These are phyloP conservation scores for Onygena corvina DNA, from an alignment of 2,329 filamentous ascomycete species.

Conservation along the genomic window DNA sequence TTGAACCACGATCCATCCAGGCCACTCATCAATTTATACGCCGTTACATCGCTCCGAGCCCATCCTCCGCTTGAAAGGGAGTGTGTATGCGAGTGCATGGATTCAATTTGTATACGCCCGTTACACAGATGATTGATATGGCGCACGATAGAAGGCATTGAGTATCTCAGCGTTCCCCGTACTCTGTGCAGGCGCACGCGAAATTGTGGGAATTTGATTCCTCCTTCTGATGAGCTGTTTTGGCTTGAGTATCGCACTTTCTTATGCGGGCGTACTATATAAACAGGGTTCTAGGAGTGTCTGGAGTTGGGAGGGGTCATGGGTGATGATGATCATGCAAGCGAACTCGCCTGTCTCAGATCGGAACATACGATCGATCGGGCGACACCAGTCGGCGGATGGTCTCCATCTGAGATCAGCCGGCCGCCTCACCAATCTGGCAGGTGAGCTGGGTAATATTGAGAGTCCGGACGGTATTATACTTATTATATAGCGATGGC, in stretches of 20 bases:
- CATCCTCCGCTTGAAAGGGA: background rate
- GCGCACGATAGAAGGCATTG: background rate
- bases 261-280: background rate
- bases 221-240: too few species aligned
- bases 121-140: conserved; percentile 2
- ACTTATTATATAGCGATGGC: background rate
- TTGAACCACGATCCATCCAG: background rate
- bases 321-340: background rate
- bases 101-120: background rate
- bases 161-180: too few species aligned
- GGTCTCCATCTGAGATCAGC: conserved; percentile 4
- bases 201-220: too few species aligned
- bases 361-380: conserved; percentile 7
- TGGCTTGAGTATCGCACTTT: too few species aligned
- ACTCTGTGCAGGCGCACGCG: too few species aligned
- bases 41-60: background rate
- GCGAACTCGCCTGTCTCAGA: conserved; percentile 3
- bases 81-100: background rate
- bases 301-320: background rate
- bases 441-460: conserved; percentile 5
- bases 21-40: background rate
- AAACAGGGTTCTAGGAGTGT: conserved; percentile 2
- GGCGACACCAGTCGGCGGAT: background rate
- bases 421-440: conserved; percentile 6
- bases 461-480: background rate